Conservation (phyloP, 2,329 filamentous ascomycete species). For the Paraconiothyrium brasiliense region DNA sequence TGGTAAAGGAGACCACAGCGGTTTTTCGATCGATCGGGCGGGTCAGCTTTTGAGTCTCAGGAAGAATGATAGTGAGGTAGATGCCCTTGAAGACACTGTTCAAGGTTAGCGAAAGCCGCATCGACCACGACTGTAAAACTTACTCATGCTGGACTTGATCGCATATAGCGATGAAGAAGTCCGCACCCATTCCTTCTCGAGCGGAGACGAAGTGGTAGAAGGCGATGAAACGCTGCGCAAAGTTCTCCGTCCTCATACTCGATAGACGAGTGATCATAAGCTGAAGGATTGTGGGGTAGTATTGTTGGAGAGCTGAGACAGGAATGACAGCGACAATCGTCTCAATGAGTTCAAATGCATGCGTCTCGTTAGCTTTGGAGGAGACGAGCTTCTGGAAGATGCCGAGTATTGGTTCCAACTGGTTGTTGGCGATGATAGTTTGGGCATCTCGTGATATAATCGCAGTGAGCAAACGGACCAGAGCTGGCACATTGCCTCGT, state of each 20-base stretch:
- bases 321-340: slow-evolving; percentile 78
- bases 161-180: slow-evolving; percentile 89
- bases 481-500: slow-evolving; percentile 89
- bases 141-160: slow-evolving; percentile 79
- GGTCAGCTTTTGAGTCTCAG: slow-evolving; percentile 86
- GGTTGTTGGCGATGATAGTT: slow-evolving; percentile 78
- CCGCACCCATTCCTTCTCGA: slow-evolving; percentile 82
- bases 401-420: slow-evolving; percentile 87
- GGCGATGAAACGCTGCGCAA: slow-evolving; percentile 86
- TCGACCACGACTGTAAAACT: slow-evolving; percentile 28
- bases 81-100: slow-evolving; percentile 79
- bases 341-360: slow-evolving; percentile 91
- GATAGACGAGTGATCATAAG: slow-evolving; percentile 79
- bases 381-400: slow-evolving; percentile 92
- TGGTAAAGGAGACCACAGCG: slow-evolving; percentile 91
- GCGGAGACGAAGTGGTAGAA: slow-evolving; percentile 95
- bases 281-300: slow-evolving; percentile 81
- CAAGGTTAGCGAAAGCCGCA: slow-evolving; percentile 26
- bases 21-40: slow-evolving; percentile 91
- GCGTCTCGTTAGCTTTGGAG: slow-evolving; percentile 82
- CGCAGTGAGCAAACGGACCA: slow-evolving; percentile 83
- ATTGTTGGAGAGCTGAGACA: slow-evolving; percentile 76
- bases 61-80: slow-evolving; percentile 87
- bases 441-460: slow-evolving; percentile 81
- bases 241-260: slow-evolving; percentile 81